phyloP scores from a whole-genome alignment of 495 filamentous ascomycete genomes.

The Neurospora sp. region DNA sequence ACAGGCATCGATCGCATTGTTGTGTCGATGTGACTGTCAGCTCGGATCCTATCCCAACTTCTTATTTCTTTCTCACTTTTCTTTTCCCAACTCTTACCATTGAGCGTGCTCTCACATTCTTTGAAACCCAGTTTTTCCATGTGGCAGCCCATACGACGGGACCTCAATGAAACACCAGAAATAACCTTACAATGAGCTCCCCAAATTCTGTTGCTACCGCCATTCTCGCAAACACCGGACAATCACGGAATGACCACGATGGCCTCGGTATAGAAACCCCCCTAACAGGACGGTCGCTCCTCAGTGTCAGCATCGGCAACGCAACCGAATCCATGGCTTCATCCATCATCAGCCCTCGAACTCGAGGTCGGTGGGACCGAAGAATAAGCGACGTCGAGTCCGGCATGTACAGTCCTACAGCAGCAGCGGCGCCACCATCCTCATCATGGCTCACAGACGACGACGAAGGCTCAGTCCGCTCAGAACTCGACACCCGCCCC shows the following conservation, averaged over 20 bases:
- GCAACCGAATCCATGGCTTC: background rate
- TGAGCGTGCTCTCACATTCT: background rate
- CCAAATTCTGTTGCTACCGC: background rate
- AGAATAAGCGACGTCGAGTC: background rate
- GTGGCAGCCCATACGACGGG: background rate
- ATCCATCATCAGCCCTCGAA: background rate
- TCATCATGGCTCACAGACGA: background rate
- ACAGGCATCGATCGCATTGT: background rate
- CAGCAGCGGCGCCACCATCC: background rate
- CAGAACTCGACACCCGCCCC: background rate
- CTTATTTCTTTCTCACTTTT: background rate
- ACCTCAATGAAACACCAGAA: background rate
- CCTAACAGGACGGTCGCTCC: background rate
- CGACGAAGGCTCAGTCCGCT: background rate
- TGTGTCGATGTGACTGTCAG: background rate
- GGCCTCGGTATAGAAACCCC: background rate
- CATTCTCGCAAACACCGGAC: background rate
- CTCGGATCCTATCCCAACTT: background rate
- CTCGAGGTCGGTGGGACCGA: background rate
- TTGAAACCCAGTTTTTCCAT: background rate
- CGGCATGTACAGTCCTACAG: background rate
- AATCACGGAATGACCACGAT: background rate
- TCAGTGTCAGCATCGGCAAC: background rate
- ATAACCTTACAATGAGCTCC: background rate
- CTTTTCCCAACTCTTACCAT: background rate